Percentiles rank a stretch among this genome's conserved stretches.
Conservation (phyloP, 2,329 filamentous ascomycete genomes). For the Hypoxylon sp. region DNA sequence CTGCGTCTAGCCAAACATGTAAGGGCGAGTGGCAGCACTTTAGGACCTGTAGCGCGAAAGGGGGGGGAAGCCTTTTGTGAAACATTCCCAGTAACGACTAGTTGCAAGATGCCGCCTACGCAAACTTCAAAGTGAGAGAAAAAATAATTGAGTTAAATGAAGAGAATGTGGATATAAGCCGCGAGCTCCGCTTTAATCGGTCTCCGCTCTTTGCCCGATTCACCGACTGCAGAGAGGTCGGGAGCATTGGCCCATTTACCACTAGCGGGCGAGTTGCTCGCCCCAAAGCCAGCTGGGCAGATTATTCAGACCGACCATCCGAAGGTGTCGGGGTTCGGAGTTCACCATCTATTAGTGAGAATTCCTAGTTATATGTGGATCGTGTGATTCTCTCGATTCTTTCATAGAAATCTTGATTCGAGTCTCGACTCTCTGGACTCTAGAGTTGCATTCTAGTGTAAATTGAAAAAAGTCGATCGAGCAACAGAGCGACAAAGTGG, state of each 20-base stretch:
- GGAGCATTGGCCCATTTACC: background rate
- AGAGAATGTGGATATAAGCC: slow-evolving; percentile 27
- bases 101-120: slow-evolving; percentile 30
- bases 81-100: slow-evolving; percentile 19
- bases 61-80: slow-evolving; percentile 14
- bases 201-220: slow-evolving; percentile 35
- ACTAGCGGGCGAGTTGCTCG: slow-evolving; percentile 5
- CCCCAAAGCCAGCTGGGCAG: background rate
- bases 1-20: slow-evolving; percentile 25
- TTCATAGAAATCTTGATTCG: background rate
- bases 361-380: slow-evolving; percentile 9
- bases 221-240: slow-evolving; percentile 23
- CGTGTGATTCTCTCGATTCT: slow-evolving; percentile 21
- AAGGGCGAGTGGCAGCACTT: background rate
- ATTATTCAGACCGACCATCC: background rate
- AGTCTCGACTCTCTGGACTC: slow-evolving; percentile 8
- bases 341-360: slow-evolving; percentile 10
- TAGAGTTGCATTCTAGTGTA: slow-evolving; percentile 13
- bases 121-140: slow-evolving; percentile 1
- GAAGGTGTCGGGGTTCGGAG: slow-evolving; percentile 29
- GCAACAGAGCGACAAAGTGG: slow-evolving; percentile 28
- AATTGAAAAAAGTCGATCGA: slow-evolving; percentile 9
- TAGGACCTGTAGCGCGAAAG: background rate
- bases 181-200: slow-evolving; percentile 28
- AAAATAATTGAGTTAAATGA: slow-evolving; percentile 8